phyloP scores from a whole-genome alignment of 495 filamentous ascomycete genomes.

The Neohortaea acidophila region DNA sequence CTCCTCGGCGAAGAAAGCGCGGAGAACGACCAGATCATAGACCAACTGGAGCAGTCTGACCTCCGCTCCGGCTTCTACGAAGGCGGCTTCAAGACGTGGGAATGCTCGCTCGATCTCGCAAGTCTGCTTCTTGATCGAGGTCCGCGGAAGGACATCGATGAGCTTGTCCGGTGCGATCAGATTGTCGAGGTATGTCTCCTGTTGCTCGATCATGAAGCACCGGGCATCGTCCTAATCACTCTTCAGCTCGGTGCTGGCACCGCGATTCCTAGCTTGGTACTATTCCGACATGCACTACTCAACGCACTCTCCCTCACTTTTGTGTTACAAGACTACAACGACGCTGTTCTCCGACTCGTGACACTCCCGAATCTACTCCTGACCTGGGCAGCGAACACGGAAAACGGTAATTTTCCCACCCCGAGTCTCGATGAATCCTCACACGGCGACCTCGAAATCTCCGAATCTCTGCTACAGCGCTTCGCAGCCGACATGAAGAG shows the following conservation, averaged over 20 bases:
- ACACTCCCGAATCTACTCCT: slow-evolving; percentile 80
- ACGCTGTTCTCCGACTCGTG: slow-evolving; percentile 65
- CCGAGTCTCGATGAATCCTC: slow-evolving; percentile 17
- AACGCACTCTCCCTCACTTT: slow-evolving; percentile 37
- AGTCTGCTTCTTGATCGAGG: slow-evolving; percentile 40
- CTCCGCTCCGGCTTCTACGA: slow-evolving; percentile 86
- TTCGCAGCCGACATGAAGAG: slow-evolving; percentile 46
- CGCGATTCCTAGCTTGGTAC: slow-evolving; percentile 61
- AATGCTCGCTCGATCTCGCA: slow-evolving; percentile 80
- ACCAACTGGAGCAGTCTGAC: slow-evolving; percentile 62
- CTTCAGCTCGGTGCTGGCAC: slow-evolving; percentile 77
- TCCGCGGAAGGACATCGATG: slow-evolving; percentile 24
- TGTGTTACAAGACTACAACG: slow-evolving; percentile 80
- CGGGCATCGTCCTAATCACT: not conserved
- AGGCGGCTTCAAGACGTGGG: slow-evolving; percentile 98
- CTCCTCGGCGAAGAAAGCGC: slow-evolving; percentile 67
- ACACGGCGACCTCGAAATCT: slow-evolving; percentile 60
- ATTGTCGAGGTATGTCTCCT: slow-evolving; percentile 81
- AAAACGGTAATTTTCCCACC: slow-evolving; percentile 11
- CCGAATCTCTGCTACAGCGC: slow-evolving; percentile 39
- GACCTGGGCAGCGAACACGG: slow-evolving; percentile 49
- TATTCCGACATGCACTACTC: slow-evolving; percentile 57
- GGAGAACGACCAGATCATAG: slow-evolving; percentile 20
- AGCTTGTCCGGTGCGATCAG: slow-evolving; percentile 32
- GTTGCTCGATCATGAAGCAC: too few species aligned